These are phyloP conservation scores for Clonostachys rhizophaga DNA, from an alignment of 2,329 filamentous ascomycete species.

Conservation along the genomic window DNA sequence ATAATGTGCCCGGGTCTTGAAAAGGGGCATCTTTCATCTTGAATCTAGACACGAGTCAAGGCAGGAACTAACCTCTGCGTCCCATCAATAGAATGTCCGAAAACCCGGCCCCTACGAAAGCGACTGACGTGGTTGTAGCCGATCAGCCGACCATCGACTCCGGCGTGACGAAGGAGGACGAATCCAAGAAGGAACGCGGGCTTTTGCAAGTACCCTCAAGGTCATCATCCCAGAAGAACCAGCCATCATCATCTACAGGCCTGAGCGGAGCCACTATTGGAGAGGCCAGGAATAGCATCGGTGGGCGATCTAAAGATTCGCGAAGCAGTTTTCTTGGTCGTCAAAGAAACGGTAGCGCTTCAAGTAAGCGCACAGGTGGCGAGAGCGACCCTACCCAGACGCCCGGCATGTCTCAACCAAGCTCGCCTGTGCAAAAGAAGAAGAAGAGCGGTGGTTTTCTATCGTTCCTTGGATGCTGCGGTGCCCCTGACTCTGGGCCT, in stretches of 20 bases:
- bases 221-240: constrained; percentile 56
- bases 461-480: constrained; percentile 63
- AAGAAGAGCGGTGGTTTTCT: constrained; percentile 53
- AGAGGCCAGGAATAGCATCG: constrained; percentile 58
- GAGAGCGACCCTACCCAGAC: constrained; percentile 47
- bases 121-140: too few relatives aligned
- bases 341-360: constrained; percentile 62
- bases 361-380: constrained; percentile 57
- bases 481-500: constrained; percentile 55
- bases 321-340: constrained; percentile 59
- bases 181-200: constrained; percentile 42
- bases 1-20: too few relatives aligned
- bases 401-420: constrained; percentile 43
- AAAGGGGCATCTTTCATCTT: too few relatives aligned
- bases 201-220: constrained; percentile 56
- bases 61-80: too few relatives aligned
- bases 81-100: too few relatives aligned
- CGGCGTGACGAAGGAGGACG: constrained; percentile 28
- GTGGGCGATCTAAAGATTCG: constrained; percentile 60
- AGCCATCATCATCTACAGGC: constrained; percentile 55
- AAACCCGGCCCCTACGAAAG: too few relatives aligned
- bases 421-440: constrained; percentile 44
- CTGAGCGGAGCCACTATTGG: constrained; percentile 55
- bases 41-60: too few relatives aligned
- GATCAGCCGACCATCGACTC: too few relatives aligned